These are phyloP conservation scores for Coix lacrymajobi DNA, from an alignment of 176 grass and related monocot species.

Conservation along the genomic window DNA sequence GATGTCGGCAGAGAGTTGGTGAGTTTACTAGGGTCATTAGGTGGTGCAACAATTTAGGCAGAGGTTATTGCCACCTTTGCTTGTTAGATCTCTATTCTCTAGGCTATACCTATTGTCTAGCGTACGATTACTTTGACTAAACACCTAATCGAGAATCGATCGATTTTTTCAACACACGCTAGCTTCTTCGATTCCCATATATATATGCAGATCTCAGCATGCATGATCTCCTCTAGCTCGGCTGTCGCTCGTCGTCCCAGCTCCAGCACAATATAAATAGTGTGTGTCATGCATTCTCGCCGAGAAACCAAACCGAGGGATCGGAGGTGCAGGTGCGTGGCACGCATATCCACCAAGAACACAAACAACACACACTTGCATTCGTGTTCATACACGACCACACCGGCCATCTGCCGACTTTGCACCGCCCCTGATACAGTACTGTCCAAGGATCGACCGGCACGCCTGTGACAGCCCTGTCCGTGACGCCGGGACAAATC, in stretches of 20 bases:
- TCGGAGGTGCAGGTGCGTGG: no score
- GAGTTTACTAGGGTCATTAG: background rate
- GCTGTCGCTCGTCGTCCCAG: background rate
- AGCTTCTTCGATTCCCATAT: constrained; percentile 10
- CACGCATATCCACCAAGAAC: background rate
- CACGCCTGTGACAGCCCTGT: constrained; percentile 14
- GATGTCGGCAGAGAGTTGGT: background rate
- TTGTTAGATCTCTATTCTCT: background rate
- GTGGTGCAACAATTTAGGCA: background rate
- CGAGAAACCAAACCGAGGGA: background rate
- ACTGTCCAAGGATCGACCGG: constrained; percentile 29
- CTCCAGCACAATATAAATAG: no score
- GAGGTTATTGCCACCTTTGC: background rate
- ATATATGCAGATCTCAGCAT: background rate
- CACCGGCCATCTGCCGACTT: constrained; percentile 11
- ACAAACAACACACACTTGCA: constrained; percentile 14
- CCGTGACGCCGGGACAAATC: constrained; percentile 36
- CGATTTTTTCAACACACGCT: background rate
- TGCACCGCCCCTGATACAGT: background rate
- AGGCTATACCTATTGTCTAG: background rate
- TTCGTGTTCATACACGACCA: no score
- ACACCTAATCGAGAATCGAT: background rate
- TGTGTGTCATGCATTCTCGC: no score
- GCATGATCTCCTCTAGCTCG: no score
- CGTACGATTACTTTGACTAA: constrained; percentile 22